Evolutionary conservation across 2,329 filamentous ascomycete species (phyloP).

Genomic region (Fusarium mundagurra): DNA sequence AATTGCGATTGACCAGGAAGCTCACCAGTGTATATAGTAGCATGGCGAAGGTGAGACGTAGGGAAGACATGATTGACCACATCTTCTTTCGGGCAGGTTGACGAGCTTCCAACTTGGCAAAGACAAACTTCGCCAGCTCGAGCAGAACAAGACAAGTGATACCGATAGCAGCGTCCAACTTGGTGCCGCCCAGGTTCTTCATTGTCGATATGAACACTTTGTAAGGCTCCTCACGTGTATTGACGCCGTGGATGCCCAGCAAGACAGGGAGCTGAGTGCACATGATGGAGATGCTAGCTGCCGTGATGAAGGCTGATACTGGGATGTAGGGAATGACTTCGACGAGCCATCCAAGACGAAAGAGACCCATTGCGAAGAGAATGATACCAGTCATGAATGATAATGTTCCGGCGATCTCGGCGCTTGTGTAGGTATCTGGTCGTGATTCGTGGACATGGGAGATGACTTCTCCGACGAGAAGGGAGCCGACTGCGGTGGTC

Average conservation of each 20-base stretch:
- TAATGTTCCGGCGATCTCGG: conserved; percentile 56
- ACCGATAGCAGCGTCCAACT: conserved; percentile 77
- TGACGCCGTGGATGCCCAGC: conserved; percentile 56
- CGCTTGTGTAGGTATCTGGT: conserved; percentile 49
- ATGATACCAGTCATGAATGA: conserved; percentile 57
- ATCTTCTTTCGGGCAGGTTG: conserved; percentile 69
- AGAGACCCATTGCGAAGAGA: conserved; percentile 56
- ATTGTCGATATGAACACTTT: conserved; percentile 55
- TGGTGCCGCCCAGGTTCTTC: conserved; percentile 54
- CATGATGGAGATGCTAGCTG: conserved; percentile 61
- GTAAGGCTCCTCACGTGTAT: conserved; percentile 57
- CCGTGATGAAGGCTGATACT: conserved; percentile 62
- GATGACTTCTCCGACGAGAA: conserved; percentile 60
- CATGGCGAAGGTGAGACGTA: conserved; percentile 80
- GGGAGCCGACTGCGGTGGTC: conserved; percentile 65
- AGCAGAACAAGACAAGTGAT: conserved; percentile 73
- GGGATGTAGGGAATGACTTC: conserved; percentile 62
- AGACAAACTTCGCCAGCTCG: conserved; percentile 65
- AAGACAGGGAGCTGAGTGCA: conserved; percentile 57
- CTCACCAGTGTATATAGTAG: conserved; percentile 80
- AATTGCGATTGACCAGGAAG: conserved; percentile 70
- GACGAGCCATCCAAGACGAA: conserved; percentile 60
- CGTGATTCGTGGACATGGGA: conserved; percentile 49
- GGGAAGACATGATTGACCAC: conserved; percentile 79
- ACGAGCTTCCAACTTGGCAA: conserved; percentile 67